Base-by-base conservation (phyloP, 176 grass and related monocot genomes). In the Aegilops sharonensis region DNA sequence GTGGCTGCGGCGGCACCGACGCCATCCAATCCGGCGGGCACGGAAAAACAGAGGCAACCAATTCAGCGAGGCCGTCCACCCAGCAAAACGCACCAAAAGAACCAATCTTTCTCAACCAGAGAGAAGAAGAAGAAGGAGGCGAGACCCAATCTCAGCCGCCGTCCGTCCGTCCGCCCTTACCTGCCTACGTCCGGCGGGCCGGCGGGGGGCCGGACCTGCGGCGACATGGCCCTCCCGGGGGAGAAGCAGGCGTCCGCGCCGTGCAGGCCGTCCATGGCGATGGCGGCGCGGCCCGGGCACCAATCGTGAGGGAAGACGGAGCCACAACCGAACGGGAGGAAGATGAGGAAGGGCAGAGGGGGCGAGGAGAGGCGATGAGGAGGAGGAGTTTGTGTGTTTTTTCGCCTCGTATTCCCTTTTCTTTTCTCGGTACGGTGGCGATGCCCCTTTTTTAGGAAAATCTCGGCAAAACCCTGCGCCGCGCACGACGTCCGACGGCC, bases 191-290 rank as follows among this genome's bases (percentile, higher is more conserved):
- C 90, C 79, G 86, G 81, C 75, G 81, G 79, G 6, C 77, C 83
- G 39, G 89, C 83, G 21, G 81, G 82, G 81, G 64, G 68, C 64
- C 88, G 85, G 29, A 87, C 78, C 88, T 89, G 93, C 78, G 91
- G 91, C 77, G 93, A 91, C 45, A 89, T 83, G 67, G 76, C 66
- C 87, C 88, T 87, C 30, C 70, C 80, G 40, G 93, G 93, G 48
- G 89, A 95, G 93, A 91, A 91, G 80, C 89, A 91, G 5, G 75
- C 90, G 82, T 91, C 86, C 31, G 86, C 62, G 84, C 86, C 85
- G 78, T 92, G 87, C 68, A 92, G 83, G 29, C 88, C 88, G 78
- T 92, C 89, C 93, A 95, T 95, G 86, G 84, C 75, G 85, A 50
- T 76, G 85, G 80, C 83, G 80, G 79, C 79, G 50, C 9, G 9